Percentiles rank a stretch among this genome's conserved stretches.
Evolutionary conservation across 176 grass and related monocot species (phyloP).

Genomic region (Urochloa ruziziensis): DNA sequence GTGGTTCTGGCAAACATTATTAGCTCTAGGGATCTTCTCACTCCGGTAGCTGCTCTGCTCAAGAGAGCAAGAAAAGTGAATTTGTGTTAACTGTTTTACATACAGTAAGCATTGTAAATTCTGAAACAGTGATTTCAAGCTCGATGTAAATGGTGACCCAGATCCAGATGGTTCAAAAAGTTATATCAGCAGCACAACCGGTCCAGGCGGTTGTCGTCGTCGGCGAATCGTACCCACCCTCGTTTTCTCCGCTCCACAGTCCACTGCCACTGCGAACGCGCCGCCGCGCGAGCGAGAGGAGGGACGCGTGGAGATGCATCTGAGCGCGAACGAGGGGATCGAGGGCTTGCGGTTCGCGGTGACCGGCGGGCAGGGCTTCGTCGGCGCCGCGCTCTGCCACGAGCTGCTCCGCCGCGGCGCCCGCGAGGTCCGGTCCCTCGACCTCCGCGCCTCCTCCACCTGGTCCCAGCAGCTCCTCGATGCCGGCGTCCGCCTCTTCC

Average conservation of each 20-base stretch:
- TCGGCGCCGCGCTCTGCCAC: slow-evolving; percentile 70
- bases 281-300: not conserved
- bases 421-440: slow-evolving; percentile 74
- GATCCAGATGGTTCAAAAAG: no score
- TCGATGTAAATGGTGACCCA: no score
- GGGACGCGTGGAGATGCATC: slow-evolving; percentile 48
- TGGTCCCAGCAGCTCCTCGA: slow-evolving; percentile 55
- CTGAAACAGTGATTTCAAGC: no score
- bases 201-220: not conserved
- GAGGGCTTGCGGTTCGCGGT: slow-evolving; percentile 72
- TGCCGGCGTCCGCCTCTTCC: slow-evolving; percentile 56
- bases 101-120: no score
- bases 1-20: slow-evolving; percentile 92
- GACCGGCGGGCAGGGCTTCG: slow-evolving; percentile 78
- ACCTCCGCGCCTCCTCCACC: slow-evolving; percentile 50
- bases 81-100: no score
- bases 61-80: slow-evolving; percentile 60
- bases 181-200: no score
- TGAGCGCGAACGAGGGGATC: slow-evolving; percentile 76
- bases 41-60: slow-evolving; percentile 58
- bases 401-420: slow-evolving; percentile 74
- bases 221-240: not conserved
- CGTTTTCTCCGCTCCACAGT: slow-evolving; percentile 1
- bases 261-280: not conserved
- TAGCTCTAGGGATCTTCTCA: slow-evolving; percentile 55